Percentiles rank a stretch among this genome's conserved stretches.
These are phyloP conservation scores for Penicillium alfredii DNA, from an alignment of 495 filamentous ascomycete species.

Conservation along the genomic window DNA sequence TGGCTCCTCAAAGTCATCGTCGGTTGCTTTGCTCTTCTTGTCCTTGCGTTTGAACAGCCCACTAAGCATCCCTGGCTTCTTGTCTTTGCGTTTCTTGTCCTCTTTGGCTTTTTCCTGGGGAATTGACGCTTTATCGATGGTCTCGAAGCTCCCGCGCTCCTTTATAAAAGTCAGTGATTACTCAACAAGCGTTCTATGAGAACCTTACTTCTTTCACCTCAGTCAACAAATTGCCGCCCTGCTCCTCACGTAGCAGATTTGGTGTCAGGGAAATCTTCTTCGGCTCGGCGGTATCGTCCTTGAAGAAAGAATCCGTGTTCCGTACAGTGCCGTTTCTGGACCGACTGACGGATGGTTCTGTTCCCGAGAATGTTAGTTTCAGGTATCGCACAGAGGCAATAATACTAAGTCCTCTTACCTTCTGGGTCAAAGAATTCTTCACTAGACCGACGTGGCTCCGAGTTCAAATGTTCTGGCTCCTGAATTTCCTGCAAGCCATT, in stretches of 20 bases:
- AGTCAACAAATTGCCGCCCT: constrained; percentile 62
- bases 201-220: constrained; percentile 59
- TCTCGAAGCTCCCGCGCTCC: constrained; percentile 43
- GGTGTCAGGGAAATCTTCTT: constrained; percentile 97
- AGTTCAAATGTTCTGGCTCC: constrained; percentile 25
- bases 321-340: constrained; percentile 80
- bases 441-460: constrained; percentile 47
- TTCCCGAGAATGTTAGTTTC: constrained; percentile 9
- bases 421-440: constrained; percentile 60
- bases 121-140: constrained; percentile 45
- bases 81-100: constrained; percentile 84
- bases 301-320: constrained; percentile 94
- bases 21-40: constrained; percentile 66
- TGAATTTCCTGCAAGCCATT: constrained; percentile 18
- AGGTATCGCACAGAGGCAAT: not conserved
- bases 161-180: constrained; percentile 47
- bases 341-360: constrained; percentile 55
- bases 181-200: too few relatives aligned
- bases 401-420: constrained; percentile 21
- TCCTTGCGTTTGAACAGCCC: constrained; percentile 94
- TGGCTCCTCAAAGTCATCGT: constrained; percentile 58
- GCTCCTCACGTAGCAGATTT: constrained; percentile 86
- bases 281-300: constrained; percentile 88
- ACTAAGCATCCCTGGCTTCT: constrained; percentile 86
- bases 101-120: constrained; percentile 58